Percentiles rank a stretch among this genome's conserved stretches.
Conservation (phyloP, 192 early-diverging fungal species). For the Linnemannia hyalina region DNA sequence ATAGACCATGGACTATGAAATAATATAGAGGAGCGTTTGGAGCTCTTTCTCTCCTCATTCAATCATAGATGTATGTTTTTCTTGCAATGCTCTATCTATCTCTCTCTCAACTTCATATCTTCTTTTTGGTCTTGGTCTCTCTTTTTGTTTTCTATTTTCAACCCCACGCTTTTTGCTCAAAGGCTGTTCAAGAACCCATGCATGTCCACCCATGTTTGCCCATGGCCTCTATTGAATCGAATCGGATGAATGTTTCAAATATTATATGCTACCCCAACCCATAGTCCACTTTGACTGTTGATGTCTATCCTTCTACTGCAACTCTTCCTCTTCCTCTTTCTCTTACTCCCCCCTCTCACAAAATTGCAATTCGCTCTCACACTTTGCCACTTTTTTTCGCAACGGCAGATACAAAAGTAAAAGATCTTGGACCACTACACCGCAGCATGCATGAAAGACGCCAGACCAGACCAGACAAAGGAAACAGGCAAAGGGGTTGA, state of each 20-base stretch:
- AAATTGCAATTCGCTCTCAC: not conserved
- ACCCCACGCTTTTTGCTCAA: not conserved
- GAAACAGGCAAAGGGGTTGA: not conserved
- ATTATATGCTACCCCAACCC: too few relatives aligned
- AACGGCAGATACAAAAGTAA: not conserved
- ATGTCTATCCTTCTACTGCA: too few relatives aligned
- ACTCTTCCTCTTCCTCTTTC: not conserved
- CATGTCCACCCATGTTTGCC: not conserved
- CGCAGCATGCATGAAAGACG: not conserved
- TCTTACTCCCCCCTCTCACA: not conserved
- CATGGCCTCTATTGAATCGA: too few relatives aligned
- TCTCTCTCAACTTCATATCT: not conserved
- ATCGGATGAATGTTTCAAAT: too few relatives aligned
- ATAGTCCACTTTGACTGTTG: too few relatives aligned
- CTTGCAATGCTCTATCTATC: not conserved
- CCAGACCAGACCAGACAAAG: not conserved
- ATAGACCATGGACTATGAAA: not conserved
- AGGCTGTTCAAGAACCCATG: not conserved
- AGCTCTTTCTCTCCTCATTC: not conserved
- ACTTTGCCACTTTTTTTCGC: not conserved
- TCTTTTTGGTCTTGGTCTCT: not conserved
- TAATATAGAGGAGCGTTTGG: not conserved
- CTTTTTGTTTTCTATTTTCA: conserved; percentile 1
- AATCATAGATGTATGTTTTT: conserved; percentile 6
- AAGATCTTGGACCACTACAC: not conserved